Percentiles rank a stretch among this genome's conserved stretches.
Evolutionary conservation across 306 rosid species (phyloP).

Genomic region (Mimosa pudica): DNA sequence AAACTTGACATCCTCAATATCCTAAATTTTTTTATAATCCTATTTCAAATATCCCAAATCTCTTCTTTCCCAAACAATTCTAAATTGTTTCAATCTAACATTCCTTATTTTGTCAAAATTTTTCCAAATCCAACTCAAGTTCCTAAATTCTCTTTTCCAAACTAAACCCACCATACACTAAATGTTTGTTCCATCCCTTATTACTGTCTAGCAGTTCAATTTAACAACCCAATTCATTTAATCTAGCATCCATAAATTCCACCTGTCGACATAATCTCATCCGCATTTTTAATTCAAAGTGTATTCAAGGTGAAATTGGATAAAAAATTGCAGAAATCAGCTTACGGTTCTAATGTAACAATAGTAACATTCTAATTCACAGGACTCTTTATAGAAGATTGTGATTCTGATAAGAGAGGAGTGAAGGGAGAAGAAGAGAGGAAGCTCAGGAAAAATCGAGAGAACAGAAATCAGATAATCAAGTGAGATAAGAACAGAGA

Average conservation of each 20-base stretch:
- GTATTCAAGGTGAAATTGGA: background rate
- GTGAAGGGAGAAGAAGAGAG: background rate
- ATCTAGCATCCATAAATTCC: background rate
- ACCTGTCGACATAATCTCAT: background rate
- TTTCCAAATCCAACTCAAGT: background rate
- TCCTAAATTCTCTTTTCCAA: background rate
- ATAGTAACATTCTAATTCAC: background rate
- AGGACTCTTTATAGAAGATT: background rate
- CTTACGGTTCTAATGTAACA: background rate
- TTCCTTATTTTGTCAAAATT: background rate
- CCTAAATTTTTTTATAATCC: background rate
- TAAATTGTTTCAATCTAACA: background rate
- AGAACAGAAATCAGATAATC: background rate
- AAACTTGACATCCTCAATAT: background rate
- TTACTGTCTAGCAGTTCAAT: background rate
- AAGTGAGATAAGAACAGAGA: background rate
- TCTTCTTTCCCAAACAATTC: background rate
- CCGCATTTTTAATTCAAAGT: background rate
- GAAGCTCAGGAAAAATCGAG: background rate
- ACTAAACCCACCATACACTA: background rate
- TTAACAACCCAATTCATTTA: background rate
- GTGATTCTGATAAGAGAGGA: background rate
- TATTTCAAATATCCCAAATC: background rate
- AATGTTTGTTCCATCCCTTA: background rate
- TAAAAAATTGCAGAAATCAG: background rate